Evolutionary conservation across 129 eudicot species (phyloP), one percentile per base, ranked within the genome.

Genomic region (Centaurea solstitialis): DNA sequence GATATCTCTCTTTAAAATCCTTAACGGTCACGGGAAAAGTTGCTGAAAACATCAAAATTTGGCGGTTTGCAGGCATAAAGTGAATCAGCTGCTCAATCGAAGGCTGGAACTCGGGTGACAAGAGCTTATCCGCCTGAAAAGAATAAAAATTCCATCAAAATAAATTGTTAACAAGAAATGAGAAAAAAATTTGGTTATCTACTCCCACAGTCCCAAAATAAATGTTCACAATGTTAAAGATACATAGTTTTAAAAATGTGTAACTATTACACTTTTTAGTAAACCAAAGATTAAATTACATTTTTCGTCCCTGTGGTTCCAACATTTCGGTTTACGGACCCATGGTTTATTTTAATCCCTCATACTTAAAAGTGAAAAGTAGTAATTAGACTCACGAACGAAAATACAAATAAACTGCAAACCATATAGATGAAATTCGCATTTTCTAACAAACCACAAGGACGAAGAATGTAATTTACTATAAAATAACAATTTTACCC

Each of bases 101-200:
- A 69, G 98, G 98, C 78, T 91, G 97, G 73, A 93, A 93, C 85
- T 93, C 98, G 7, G 94, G 98, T 5, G 98, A 93, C 86, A 93
- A 75, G 40, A 93, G 97, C 81, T 93, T 93, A 86, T 93, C 97
- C 18, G 98, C 98, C 96, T 89, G 92, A 81, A 62, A 82, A 4
- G 73, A 18, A 70, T 20, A 64, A 64, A 64, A 64, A 64, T 4
- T 1, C 1, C 28, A 64, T 64, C 68, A 21, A 22, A 64, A 64
- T 64, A 6, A 24, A 9, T 7, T 13, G 17, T 30, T 7, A 67
- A 3, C n/a, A 7, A 35, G 28, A 9, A 8, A 35, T 3, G 26
- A 9, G 12, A 17, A 4, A 33, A 33, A n/a, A 40, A 70, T 9
- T 26, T 59, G 18, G 67, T 59, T 59, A 59, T n/a, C 67, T 59